Base-by-base conservation (phyloP, 2,329 filamentous ascomycete species). In the Beauveria asiatica region DNA sequence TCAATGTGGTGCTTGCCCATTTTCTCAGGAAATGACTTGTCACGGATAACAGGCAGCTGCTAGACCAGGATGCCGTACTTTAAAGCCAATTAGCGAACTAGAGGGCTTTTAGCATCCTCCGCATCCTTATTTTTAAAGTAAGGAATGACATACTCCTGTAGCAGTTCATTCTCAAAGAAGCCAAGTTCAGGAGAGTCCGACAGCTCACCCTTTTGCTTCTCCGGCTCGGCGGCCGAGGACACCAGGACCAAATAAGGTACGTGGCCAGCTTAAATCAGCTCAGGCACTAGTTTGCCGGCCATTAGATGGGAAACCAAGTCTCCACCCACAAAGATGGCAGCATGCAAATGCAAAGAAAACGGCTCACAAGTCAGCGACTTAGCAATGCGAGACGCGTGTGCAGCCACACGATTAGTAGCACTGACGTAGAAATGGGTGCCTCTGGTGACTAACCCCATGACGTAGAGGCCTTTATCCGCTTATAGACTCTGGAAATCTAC, bases 391-490 rank as follows among this genome's bases (percentile, higher is more conserved):
- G 54, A 58, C 5, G 59, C 59, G 41, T 61, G 59, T 3, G 59
- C 53, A 7, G 59, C 59, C 16, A 61, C 59, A 13, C 59, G 37
- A 30, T 61, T 54, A 6, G 54, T 57, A 11, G 59, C 53, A 23
- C 59, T 61, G 33, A 61, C 59, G n/a, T 57, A 61, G 21, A 61
- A 61, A n/a, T 61, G 59, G 3, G 53, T 61, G 48, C 59, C 59
- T 19, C 54, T 9, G 1, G 59, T 61, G 7, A 61, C 42, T 3
- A 54, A 61, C 3, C 59, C 59, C 48, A 61, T 61, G 7, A 61
- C 59, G 19, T 57, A 58, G 2, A 61, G 33, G 7, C 54, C 49
- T 4, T 19, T 50, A 6, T 19, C 4, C 1, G 59, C 59, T 27
- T 57, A 23, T 10, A 61, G 48, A 17, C 41, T 57, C 8, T 57